Conservation (phyloP, 805 yeast genomes). For the Pichia manshurica region DNA sequence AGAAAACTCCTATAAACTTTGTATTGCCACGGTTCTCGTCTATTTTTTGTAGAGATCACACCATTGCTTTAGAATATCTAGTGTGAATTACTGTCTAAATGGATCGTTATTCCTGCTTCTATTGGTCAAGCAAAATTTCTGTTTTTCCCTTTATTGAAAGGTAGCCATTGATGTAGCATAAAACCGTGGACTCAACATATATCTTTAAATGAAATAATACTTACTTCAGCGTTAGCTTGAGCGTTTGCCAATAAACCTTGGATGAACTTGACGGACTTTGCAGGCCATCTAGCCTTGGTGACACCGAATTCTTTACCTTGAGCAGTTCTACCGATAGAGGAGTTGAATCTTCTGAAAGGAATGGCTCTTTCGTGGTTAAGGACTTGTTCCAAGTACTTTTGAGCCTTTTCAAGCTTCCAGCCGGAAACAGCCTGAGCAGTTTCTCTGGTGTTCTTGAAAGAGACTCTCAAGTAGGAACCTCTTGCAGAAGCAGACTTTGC, state of each 20-base stretch:
- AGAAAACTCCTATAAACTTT: no score
- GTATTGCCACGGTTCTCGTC: no score
- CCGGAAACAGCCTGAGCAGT: constrained; percentile 98
- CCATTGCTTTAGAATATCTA: no score
- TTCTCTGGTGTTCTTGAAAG: constrained; percentile 99
- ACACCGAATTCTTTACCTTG: constrained; percentile 99
- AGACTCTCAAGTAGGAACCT: constrained; percentile 98
- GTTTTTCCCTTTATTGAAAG: no score
- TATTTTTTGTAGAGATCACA: no score
- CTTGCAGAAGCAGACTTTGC: constrained; percentile 99
- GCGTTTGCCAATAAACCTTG: constrained; percentile 95
- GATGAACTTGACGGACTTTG: constrained; percentile 92
- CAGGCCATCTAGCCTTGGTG: constrained; percentile 99
- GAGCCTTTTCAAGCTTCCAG: constrained; percentile 96
- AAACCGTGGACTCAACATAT: no score
- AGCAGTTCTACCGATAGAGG: constrained; percentile 97
- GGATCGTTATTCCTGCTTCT: no score
- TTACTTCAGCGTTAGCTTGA: constrained; percentile 93
- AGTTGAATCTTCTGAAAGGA: constrained; percentile 97
- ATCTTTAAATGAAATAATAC: no score
- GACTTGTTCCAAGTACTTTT: constrained; percentile 92
- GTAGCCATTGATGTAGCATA: no score
- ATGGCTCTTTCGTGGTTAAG: constrained; percentile 98
- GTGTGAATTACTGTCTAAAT: no score
- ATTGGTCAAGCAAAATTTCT: no score